A percentile compares a stretch with the other conserved stretches of the same genome.
These are phyloP conservation scores for Coniferiporia weirii DNA, from an alignment of 1,284 basidiomycete species.

Conservation along the genomic window DNA sequence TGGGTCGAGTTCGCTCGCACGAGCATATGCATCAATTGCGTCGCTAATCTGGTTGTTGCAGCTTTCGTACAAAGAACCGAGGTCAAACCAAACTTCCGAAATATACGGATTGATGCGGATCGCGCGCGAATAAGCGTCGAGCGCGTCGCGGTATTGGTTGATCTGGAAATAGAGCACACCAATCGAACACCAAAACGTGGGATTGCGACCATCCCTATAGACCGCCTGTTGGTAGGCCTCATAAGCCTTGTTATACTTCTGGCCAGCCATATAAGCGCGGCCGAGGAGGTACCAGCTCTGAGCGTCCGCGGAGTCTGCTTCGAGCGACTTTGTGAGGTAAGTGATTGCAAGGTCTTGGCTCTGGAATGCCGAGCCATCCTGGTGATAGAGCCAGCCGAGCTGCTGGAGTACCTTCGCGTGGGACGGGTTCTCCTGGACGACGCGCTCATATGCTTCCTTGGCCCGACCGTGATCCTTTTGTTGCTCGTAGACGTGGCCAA, in stretches of 20 bases:
- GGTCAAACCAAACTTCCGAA: conserved; percentile 98
- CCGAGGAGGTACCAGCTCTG: conserved; percentile 99
- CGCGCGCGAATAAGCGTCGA: conserved; percentile 97
- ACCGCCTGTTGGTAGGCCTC: conserved; percentile 99
- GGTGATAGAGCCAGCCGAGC: conserved; percentile 96
- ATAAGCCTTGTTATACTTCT: conserved; percentile 99
- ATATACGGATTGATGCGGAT: conserved; percentile 99
- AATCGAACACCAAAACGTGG: conserved; percentile 99
- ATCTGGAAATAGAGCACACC: conserved; percentile 99
- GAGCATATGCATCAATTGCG: conserved; percentile 95
- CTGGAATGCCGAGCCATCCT: conserved; percentile 89
- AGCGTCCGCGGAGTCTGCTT: conserved; percentile 94
- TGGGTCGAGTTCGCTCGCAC: conserved; percentile 88
- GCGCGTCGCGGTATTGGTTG: conserved; percentile 96
- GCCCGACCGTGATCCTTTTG: conserved; percentile 88
- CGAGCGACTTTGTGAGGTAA: conserved; percentile 91
- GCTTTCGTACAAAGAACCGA: conserved; percentile 94
- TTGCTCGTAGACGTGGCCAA: conserved; percentile 97
- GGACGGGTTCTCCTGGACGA: conserved; percentile 86
- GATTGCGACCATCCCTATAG: conserved; percentile 96
- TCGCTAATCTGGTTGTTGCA: conserved; percentile 99
- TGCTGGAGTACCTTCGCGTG: conserved; percentile 98
- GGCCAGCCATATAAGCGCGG: conserved; percentile 97
- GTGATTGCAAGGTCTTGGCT: conserved; percentile 93
- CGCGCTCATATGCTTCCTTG: conserved; percentile 96